Conservation (phyloP, 805 yeast species). For the Lachancea lanzarotensis region DNA sequence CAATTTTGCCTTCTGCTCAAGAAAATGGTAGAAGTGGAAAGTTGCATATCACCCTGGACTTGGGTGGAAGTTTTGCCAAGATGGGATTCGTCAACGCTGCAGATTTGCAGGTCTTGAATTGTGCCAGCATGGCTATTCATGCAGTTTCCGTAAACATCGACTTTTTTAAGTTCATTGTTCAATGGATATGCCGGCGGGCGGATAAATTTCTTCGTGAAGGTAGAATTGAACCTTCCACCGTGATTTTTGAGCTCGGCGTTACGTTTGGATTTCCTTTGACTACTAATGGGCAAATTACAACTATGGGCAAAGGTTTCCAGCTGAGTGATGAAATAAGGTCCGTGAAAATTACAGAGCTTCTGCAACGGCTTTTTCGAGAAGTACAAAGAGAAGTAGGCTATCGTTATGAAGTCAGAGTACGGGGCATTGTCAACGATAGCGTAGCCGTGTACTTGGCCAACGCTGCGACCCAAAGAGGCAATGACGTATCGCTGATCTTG, state of each 20-base stretch:
- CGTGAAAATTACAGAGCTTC: slow-evolving; percentile 37
- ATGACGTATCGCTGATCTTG: slow-evolving; percentile 48
- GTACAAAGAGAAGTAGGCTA: slow-evolving; percentile 17
- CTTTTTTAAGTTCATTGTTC: slow-evolving; percentile 18
- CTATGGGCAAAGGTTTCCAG: slow-evolving; percentile 58
- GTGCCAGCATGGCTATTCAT: slow-evolving; percentile 11
- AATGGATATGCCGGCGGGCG: slow-evolving; percentile 13
- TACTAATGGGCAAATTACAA: slow-evolving; percentile 31
- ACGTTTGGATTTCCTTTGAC: slow-evolving; percentile 32
- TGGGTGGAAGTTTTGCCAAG: slow-evolving; percentile 28
- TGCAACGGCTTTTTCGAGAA: slow-evolving; percentile 33
- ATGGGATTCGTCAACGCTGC: slow-evolving; percentile 17
- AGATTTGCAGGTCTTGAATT: slow-evolving; percentile 11
- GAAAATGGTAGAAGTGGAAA: background rate
- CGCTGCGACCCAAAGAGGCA: slow-evolving; percentile 25
- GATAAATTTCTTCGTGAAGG: slow-evolving; percentile 1
- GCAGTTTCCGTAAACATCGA: slow-evolving; percentile 13
- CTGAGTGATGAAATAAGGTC: slow-evolving; percentile 39
- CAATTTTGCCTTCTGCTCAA: background rate
- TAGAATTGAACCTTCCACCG: background rate
- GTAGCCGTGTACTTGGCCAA: slow-evolving; percentile 60
- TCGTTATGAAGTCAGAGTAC: slow-evolving; percentile 31
- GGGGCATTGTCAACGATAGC: slow-evolving; percentile 54
- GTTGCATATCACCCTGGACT: slow-evolving; percentile 21
- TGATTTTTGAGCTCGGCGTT: slow-evolving; percentile 26